Percentiles rank a stretch among this genome's conserved stretches.
Conservation (phyloP, 2,329 filamentous ascomycete species). For the Monosporascus ibericus region DNA sequence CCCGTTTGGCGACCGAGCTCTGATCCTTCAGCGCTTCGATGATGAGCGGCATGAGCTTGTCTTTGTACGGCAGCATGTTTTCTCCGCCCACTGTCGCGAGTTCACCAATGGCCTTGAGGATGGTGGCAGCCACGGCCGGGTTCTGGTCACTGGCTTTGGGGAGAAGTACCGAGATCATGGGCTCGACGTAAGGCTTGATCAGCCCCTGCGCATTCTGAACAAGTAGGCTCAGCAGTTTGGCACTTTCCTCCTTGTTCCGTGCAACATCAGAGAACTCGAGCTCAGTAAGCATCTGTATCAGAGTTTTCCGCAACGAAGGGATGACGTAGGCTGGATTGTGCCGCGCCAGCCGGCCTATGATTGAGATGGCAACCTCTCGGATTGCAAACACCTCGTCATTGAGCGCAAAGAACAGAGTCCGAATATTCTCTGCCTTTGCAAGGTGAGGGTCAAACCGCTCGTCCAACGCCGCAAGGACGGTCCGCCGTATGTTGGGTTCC, state of each 20-base stretch:
- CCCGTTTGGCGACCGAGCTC: slow-evolving; percentile 81
- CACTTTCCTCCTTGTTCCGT: slow-evolving; percentile 93
- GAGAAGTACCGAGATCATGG: slow-evolving; percentile 90
- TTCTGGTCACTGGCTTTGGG: slow-evolving; percentile 85
- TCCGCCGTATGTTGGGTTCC: slow-evolving; percentile 80
- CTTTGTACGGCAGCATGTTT: slow-evolving; percentile 88
- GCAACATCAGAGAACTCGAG: slow-evolving; percentile 93
- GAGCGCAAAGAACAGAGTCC: slow-evolving; percentile 88
- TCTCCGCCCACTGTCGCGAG: slow-evolving; percentile 89
- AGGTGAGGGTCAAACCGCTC: slow-evolving; percentile 92
- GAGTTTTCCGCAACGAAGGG: slow-evolving; percentile 85
- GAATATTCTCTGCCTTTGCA: slow-evolving; percentile 95
- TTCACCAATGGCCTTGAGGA: slow-evolving; percentile 91
- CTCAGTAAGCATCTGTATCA: slow-evolving; percentile 93
- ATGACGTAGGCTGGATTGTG: slow-evolving; percentile 97
- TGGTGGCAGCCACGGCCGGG: slow-evolving; percentile 84
- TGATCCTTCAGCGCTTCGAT: slow-evolving; percentile 92
- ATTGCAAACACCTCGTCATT: slow-evolving; percentile 94
- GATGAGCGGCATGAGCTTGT: slow-evolving; percentile 89
- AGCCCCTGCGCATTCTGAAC: slow-evolving; percentile 89
- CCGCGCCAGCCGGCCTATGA: slow-evolving; percentile 85
- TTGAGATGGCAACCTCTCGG: slow-evolving; percentile 88
- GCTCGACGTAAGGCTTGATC: slow-evolving; percentile 94
- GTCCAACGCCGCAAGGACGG: slow-evolving; percentile 83
- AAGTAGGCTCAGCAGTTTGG: slow-evolving; percentile 83